Evolutionary conservation across 371 early-diverging fungal genomes (phyloP).

Genomic region (Blakeslea trispora): DNA sequence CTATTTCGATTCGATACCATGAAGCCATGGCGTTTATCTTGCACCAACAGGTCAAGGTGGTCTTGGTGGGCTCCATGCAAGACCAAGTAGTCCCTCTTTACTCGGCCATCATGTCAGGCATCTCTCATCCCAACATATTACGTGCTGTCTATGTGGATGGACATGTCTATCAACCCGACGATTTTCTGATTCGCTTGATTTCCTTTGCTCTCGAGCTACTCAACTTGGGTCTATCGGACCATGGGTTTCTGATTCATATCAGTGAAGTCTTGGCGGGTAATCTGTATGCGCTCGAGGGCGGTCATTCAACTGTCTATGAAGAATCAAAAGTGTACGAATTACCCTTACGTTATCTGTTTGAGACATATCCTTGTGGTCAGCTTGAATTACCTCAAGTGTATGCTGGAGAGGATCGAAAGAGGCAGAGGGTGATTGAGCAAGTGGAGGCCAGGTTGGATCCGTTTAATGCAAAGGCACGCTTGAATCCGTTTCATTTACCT

Average conservation of each 20-base stretch:
- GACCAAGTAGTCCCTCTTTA: constrained; percentile 95
- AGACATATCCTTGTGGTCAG: constrained; percentile 31
- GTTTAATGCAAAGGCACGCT: constrained; percentile 51
- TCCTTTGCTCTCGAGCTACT: constrained; percentile 80
- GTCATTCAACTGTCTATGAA: constrained; percentile 91
- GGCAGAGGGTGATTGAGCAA: constrained; percentile 5
- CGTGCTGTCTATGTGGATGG: constrained; percentile 89
- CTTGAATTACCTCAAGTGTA: constrained; percentile 8
- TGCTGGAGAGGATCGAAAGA: not conserved
- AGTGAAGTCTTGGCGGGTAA: constrained; percentile 86
- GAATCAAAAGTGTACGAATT: constrained; percentile 82
- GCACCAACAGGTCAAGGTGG: constrained; percentile 65
- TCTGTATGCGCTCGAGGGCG: constrained; percentile 79
- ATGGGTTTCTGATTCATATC: constrained; percentile 81
- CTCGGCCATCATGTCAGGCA: constrained; percentile 84
- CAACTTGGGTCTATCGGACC: constrained; percentile 83
- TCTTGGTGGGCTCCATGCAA: constrained; percentile 77
- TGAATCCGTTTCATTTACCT: constrained; percentile 87
- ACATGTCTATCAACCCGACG: constrained; percentile 66
- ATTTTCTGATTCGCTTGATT: constrained; percentile 85
- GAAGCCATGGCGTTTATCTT: constrained; percentile 70
- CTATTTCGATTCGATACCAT: constrained; percentile 65
- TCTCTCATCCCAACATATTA: constrained; percentile 83
- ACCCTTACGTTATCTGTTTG: constrained; percentile 42
- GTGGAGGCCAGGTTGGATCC: constrained; percentile 35